Percentiles rank a stretch among this genome's conserved stretches.
These are phyloP conservation scores for Aspergillus cavernicola DNA, from an alignment of 495 filamentous ascomycete genomes.

Conservation along the genomic window DNA sequence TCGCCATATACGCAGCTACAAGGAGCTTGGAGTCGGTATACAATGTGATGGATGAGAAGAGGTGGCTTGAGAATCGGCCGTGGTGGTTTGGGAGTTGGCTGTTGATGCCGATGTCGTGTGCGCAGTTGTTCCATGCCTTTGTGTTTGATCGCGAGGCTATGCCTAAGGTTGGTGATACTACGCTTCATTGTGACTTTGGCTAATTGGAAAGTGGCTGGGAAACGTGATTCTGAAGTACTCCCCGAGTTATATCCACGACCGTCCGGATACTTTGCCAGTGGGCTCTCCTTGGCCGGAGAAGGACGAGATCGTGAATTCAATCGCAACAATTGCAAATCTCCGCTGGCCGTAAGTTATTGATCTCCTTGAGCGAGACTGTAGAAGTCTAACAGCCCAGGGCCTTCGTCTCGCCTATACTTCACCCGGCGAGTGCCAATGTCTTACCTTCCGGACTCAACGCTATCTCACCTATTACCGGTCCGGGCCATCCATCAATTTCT, in stretches of 20 bases:
- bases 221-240: slow-evolving; percentile 71
- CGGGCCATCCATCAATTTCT: slow-evolving; percentile 79
- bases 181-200: background rate
- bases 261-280: slow-evolving; percentile 65
- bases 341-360: slow-evolving; percentile 71
- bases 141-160: slow-evolving; percentile 91
- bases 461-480: slow-evolving; percentile 74
- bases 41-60: slow-evolving; percentile 75
- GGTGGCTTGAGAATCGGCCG: slow-evolving; percentile 70
- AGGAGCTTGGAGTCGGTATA: slow-evolving; percentile 82
- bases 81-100: slow-evolving; percentile 97
- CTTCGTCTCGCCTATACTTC: slow-evolving; percentile 84
- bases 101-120: slow-evolving; percentile 86
- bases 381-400: slow-evolving; percentile 37
- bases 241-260: slow-evolving; percentile 69
- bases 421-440: slow-evolving; percentile 60
- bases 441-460: slow-evolving; percentile 61
- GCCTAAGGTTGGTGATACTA: slow-evolving; percentile 47
- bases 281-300: slow-evolving; percentile 69
- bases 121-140: slow-evolving; percentile 86
- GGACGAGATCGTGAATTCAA: slow-evolving; percentile 72
- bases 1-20: slow-evolving; percentile 74
- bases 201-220: slow-evolving; percentile 53
- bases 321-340: slow-evolving; percentile 74
- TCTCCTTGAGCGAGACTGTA: background rate